A percentile compares a stretch with the other conserved stretches of the same genome.
Evolutionary conservation across 1,284 basidiomycete species (phyloP).

Genomic region (Meira nashicola): DNA sequence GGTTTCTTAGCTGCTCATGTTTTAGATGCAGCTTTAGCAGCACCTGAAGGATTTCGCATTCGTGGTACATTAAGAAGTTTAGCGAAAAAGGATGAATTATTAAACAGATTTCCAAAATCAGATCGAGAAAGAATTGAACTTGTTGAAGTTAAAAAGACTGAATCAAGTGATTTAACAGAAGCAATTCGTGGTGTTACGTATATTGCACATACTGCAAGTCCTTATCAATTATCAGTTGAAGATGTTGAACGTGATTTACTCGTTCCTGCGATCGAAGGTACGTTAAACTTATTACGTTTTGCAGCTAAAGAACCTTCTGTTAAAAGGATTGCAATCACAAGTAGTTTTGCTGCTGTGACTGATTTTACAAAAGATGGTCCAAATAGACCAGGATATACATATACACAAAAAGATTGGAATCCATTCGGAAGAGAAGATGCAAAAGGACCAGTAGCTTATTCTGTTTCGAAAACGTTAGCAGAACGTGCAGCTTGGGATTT

Average conservation of each 20-base stretch:
- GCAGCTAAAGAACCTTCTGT: conserved; percentile 38
- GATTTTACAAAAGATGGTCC: conserved; percentile 37
- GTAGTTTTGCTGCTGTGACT: conserved; percentile 43
- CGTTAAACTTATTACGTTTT: conserved; percentile 42
- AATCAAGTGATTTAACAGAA: conserved; percentile 44
- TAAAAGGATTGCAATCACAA: conserved; percentile 46
- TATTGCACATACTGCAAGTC: conserved; percentile 33
- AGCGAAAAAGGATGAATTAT: conserved; percentile 34
- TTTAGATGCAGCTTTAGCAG: conserved; percentile 34
- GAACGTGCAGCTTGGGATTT: conserved; percentile 47
- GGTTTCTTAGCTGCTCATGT: conserved; percentile 43
- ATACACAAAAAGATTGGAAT: conserved; percentile 41
- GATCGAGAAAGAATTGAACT: conserved; percentile 36
- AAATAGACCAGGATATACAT: conserved; percentile 36
- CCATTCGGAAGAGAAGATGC: conserved; percentile 37
- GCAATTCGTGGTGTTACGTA: conserved; percentile 43
- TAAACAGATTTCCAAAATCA: conserved; percentile 21
- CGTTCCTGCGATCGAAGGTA: conserved; percentile 52
- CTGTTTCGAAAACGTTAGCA: conserved; percentile 41
- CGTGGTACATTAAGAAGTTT: conserved; percentile 38
- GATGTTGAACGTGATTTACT: conserved; percentile 52
- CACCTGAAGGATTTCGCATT: conserved; percentile 31
- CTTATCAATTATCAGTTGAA: conserved; percentile 41
- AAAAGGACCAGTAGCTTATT: conserved; percentile 38
- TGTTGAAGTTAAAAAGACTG: conserved; percentile 49